phyloP scores from a whole-genome alignment of 228 moss, liverwort and hornwort species.

The Sphagnum fallax region DNA sequence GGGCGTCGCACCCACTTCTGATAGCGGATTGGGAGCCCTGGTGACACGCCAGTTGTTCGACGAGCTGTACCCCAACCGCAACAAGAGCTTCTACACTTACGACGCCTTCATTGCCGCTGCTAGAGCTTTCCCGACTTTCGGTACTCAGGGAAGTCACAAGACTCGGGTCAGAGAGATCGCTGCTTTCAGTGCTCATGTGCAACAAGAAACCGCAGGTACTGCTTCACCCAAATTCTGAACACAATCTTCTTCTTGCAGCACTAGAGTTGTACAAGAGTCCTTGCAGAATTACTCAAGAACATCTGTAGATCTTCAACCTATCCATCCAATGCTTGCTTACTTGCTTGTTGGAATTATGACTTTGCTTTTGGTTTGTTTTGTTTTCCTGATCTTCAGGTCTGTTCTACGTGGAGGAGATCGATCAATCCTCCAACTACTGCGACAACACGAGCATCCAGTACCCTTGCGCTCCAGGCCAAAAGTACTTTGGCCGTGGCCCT shows the following conservation, averaged over 20 bases:
- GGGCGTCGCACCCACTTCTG: neutral
- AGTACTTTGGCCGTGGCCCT: slow-evolving; percentile 60
- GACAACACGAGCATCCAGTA: neutral
- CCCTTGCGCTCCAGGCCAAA: slow-evolving; percentile 21
- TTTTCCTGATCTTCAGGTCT: neutral
- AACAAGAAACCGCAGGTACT: slow-evolving; percentile 66
- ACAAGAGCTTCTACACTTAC: slow-evolving; percentile 55
- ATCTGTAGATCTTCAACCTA: neutral
- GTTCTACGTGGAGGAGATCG: slow-evolving; percentile 22
- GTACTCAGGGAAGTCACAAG: slow-evolving; percentile 20
- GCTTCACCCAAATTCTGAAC: neutral
- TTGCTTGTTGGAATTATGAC: neutral
- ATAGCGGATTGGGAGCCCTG: slow-evolving; percentile 17
- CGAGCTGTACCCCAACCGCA: slow-evolving; percentile 41
- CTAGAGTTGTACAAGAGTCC: too few relatives aligned
- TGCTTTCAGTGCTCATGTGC: slow-evolving; percentile 72
- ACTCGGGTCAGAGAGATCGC: slow-evolving; percentile 62
- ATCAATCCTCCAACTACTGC: slow-evolving; percentile 21
- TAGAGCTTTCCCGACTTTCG: slow-evolving; percentile 48
- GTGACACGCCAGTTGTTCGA: slow-evolving; percentile 40
- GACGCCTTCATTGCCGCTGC: slow-evolving; percentile 51
- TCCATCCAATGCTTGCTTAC: neutral
- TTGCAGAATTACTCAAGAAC: neutral
- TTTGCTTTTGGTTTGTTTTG: neutral
- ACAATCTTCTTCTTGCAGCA: neutral